phyloP scores from a whole-genome alignment of 768 basidiomycete genomes.

The Amanita phalloides region DNA sequence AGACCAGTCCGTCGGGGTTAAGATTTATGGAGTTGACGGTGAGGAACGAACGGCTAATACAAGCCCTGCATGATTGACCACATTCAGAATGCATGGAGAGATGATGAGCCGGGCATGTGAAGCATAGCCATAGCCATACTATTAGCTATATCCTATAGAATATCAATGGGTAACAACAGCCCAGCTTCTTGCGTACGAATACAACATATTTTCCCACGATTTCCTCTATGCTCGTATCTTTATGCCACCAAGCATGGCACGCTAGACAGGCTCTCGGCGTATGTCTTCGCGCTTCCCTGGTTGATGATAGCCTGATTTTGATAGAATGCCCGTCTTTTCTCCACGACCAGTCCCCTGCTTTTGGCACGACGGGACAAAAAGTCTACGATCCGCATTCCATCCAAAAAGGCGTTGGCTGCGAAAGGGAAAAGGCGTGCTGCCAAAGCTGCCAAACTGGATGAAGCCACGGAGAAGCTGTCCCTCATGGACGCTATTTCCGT shows the following conservation, averaged over 20 bases:
- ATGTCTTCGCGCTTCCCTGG: background rate
- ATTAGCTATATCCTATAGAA: background rate
- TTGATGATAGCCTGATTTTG: no score
- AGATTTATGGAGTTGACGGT: background rate
- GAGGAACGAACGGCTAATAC: background rate
- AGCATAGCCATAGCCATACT: constrained; percentile 2
- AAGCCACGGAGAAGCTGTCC: constrained; percentile 56
- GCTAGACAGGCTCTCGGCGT: constrained; percentile 11
- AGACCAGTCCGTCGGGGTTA: background rate
- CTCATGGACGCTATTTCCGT: constrained; percentile 58
- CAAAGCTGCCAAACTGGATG: constrained; percentile 41
- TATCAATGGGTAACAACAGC: background rate
- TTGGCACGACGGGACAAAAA: constrained; percentile 39
- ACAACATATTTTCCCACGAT: constrained; percentile 8
- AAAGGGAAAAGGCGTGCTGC: constrained; percentile 50
- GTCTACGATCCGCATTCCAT: constrained; percentile 42
- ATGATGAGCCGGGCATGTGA: background rate
- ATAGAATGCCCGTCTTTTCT: constrained; percentile 33
- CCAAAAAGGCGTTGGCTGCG: constrained; percentile 63
- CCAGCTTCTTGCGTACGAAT: no score
- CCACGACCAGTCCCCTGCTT: constrained; percentile 31
- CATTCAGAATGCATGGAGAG: background rate
- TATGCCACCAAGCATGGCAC: constrained; percentile 19
- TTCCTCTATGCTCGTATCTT: constrained; percentile 9
- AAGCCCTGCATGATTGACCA: background rate